Evolutionary conservation across 106 monocot species (phyloP), one percentile per base, ranked within the genome.

Genomic region (Dendrobium huoshanense): DNA sequence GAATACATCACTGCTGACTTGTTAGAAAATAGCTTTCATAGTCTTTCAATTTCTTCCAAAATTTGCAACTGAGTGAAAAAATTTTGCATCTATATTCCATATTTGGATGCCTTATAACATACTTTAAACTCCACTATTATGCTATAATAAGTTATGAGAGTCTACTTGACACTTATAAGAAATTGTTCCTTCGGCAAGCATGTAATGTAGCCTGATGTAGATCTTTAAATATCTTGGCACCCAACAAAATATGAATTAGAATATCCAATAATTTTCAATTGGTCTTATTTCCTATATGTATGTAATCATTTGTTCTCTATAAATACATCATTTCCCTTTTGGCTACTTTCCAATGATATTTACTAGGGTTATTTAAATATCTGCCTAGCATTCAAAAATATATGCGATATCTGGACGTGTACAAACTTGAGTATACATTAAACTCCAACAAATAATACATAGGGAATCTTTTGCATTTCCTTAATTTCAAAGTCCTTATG

Each of bases 291-390:
- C 20, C 20, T 75, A 47, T 75, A 75, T 13, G 11, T 13, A 20
- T 75, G 42, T 44, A 75, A 43, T 75, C 29, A n/a, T 43, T 75
- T 75, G 75, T 75, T 45, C 75, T 75, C 9, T 75, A 9, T 37
- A 73, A 37, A 29, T 73, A 41, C 37, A 5, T 5, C 22, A 73
- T 2, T 13, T 29, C 73, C 25, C 22, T 1, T 73, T 73, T 73
- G 31, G 37, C 16, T 73, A 4, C 37, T 73, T 73, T 73, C 73
- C 31, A 73, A 73, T 73, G 37, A 37, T 37, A 37, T 37, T 37
- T 37, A 37, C 1, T 37, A 37, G 37, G 37, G 1, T 37, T 37
- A 73, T 18, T 7, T n/a, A 67, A n/a, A 67, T 22, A 67, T 67
- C 67, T 67, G 2, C 67, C 67, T n/a, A 67, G 20, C 25, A 67